Conservation (phyloP, 75 land plant species). For the Azolla pinnata region DNA sequence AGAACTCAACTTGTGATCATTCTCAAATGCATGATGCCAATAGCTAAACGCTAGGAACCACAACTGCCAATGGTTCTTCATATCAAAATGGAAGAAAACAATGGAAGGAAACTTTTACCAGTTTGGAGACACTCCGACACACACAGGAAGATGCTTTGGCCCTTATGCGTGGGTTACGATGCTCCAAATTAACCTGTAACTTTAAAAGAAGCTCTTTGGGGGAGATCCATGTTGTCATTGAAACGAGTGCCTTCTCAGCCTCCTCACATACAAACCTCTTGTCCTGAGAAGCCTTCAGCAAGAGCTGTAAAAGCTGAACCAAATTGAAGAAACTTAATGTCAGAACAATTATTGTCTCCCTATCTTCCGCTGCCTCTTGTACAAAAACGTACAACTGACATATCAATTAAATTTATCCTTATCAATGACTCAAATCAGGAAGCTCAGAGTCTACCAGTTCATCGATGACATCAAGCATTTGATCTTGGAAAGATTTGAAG, state of each 20-base stretch:
- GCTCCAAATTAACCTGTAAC: conserved; percentile 35
- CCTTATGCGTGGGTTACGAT: conserved; percentile 47
- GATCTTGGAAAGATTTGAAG: conserved; percentile 39
- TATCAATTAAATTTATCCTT: neutral
- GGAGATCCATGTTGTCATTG: conserved; percentile 35
- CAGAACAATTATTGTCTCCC: neutral
- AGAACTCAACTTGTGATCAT: no score
- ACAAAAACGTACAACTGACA: no score
- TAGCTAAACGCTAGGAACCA: no score
- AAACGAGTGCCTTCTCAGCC: conserved; percentile 41
- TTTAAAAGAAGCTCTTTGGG: conserved; percentile 46
- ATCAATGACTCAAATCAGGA: neutral
- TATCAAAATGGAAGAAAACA: no score
- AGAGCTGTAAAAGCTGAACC: conserved; percentile 50
- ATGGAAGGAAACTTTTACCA: conserved; percentile 27
- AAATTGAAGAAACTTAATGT: neutral
- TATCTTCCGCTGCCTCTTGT: neutral
- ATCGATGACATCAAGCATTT: conserved; percentile 36
- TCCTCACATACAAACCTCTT: conserved; percentile 77
- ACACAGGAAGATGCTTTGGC: conserved; percentile 60
- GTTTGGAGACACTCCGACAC: conserved; percentile 40
- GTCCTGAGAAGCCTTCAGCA: conserved; percentile 69
- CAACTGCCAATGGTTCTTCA: no score
- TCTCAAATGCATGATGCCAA: no score
- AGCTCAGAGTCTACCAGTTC: conserved; percentile 24